Evolutionary conservation across 2,329 filamentous ascomycete species (phyloP).

Genomic region (Alternaria sp.): DNA sequence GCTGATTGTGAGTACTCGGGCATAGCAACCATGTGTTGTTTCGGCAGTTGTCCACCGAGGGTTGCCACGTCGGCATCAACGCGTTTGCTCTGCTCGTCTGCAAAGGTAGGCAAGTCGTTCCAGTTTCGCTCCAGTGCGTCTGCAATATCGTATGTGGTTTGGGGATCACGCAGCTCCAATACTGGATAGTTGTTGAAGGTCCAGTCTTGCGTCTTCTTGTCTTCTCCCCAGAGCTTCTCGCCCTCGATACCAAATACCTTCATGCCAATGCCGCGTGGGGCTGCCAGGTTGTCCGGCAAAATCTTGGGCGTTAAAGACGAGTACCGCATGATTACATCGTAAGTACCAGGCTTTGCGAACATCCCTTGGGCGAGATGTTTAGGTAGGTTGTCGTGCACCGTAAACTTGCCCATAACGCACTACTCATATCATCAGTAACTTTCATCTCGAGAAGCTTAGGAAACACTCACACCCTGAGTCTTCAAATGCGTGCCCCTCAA

Average conservation of each 20-base stretch:
- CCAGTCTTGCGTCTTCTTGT: conserved; percentile 52
- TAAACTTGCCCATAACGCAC: conserved; percentile 55
- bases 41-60: conserved; percentile 29
- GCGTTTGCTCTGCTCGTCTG: conserved; percentile 50
- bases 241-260: conserved; percentile 58
- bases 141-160: conserved; percentile 53
- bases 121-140: conserved; percentile 34
- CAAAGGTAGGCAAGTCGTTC: conserved; percentile 31
- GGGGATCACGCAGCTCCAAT: conserved; percentile 55
- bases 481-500: conserved; percentile 53
- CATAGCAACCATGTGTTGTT: conserved; percentile 37
- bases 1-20: conserved; percentile 56
- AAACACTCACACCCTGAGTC: conserved; percentile 51
- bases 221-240: conserved; percentile 37
- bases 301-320: conserved; percentile 36
- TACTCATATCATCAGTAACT: not conserved
- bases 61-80: conserved; percentile 45
- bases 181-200: conserved; percentile 58
- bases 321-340: conserved; percentile 39
- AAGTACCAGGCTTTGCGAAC: conserved; percentile 30
- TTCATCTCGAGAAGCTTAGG: not conserved
- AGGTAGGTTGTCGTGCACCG: conserved; percentile 52
- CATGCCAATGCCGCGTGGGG: conserved; percentile 56
- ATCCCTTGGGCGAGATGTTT: conserved; percentile 49
- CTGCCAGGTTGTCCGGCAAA: conserved; percentile 41